A percentile compares a stretch with the other conserved stretches of the same genome.
These are phyloP conservation scores for Terfezia claveryi DNA, from an alignment of 495 filamentous ascomycete genomes.

Conservation along the genomic window DNA sequence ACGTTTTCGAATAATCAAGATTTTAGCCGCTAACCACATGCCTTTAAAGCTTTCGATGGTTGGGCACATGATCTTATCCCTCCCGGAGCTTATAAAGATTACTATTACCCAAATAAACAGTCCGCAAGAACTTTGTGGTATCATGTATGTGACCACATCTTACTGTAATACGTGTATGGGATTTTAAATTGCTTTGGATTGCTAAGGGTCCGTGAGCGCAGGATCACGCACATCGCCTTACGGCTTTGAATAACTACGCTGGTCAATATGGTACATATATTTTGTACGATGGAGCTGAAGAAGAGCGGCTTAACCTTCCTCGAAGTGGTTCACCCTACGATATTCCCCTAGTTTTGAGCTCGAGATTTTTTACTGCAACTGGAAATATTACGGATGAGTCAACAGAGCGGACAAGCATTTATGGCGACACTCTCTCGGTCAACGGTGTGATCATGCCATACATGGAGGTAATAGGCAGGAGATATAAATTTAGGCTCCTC, in stretches of 20 bases:
- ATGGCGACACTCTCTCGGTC: conserved; percentile 33
- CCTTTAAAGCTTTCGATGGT: conserved; percentile 25
- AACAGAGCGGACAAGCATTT: conserved; percentile 24
- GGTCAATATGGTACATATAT: conserved; percentile 31
- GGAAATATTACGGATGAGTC: conserved; percentile 12
- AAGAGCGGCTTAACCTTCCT: conserved; percentile 28
- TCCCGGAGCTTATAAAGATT: conserved; percentile 34
- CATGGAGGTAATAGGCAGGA: conserved; percentile 32
- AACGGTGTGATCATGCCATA: conserved; percentile 36
- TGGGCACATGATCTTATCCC: conserved; percentile 34
- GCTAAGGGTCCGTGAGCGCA: neutral
- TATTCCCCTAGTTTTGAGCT: conserved; percentile 29
- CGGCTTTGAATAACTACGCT: conserved; percentile 32
- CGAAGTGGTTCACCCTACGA: conserved; percentile 25
- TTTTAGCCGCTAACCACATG: neutral
- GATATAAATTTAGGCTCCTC: conserved; percentile 35
- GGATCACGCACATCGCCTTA: conserved; percentile 26
- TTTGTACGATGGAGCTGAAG: conserved; percentile 22
- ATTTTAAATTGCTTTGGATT: neutral
- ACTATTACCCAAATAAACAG: conserved; percentile 39
- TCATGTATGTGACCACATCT: conserved; percentile 19
- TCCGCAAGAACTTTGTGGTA: conserved; percentile 34
- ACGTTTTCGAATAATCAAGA: no score
- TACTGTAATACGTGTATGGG: no score
- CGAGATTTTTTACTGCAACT: conserved; percentile 26